Conservation (phyloP, 2,329 filamentous ascomycete species). For the Phoma sp. region DNA sequence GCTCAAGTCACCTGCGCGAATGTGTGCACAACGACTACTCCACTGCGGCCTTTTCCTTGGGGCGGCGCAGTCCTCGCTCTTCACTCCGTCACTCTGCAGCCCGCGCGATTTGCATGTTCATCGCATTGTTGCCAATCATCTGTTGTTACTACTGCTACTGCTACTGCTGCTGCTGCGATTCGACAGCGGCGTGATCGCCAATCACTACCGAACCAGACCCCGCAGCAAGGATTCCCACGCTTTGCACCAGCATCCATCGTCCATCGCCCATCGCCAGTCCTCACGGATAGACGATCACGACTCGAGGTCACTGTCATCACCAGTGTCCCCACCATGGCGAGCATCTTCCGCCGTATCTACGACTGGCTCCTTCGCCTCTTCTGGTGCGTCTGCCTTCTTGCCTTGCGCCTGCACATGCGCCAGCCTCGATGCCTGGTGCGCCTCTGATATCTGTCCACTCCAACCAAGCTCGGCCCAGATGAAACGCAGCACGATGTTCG, state of each 20-base stretch:
- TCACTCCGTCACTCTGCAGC: constrained; percentile 28
- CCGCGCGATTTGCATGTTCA: constrained; percentile 16
- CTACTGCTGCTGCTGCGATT: constrained; percentile 25
- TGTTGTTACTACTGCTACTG: constrained; percentile 22
- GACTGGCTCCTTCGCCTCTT: constrained; percentile 98
- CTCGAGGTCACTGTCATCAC: constrained; percentile 44
- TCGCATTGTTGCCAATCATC: constrained; percentile 31
- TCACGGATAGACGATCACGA: constrained; percentile 30
- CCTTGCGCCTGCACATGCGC: constrained; percentile 18
- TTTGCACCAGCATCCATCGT: constrained; percentile 35
- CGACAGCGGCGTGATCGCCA: constrained; percentile 38
- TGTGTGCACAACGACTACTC: constrained; percentile 31
- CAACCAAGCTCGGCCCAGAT: constrained; percentile 18
- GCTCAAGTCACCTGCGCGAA: constrained; percentile 24
- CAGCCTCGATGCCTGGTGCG: constrained; percentile 35
- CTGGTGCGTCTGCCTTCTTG: constrained; percentile 69
- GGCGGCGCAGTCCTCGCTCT: constrained; percentile 40
- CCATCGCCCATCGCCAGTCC: constrained; percentile 31
- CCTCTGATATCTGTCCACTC: constrained; percentile 34
- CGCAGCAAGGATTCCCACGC: constrained; percentile 48
- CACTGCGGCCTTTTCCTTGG: constrained; percentile 24
- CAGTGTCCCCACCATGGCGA: constrained; percentile 69
- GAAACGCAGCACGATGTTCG: constrained; percentile 27
- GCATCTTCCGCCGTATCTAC: constrained; percentile 92
- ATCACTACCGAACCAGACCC: constrained; percentile 37